Evolutionary conservation across 163 green algal species (phyloP).

Genomic region (Volvox carteri): DNA sequence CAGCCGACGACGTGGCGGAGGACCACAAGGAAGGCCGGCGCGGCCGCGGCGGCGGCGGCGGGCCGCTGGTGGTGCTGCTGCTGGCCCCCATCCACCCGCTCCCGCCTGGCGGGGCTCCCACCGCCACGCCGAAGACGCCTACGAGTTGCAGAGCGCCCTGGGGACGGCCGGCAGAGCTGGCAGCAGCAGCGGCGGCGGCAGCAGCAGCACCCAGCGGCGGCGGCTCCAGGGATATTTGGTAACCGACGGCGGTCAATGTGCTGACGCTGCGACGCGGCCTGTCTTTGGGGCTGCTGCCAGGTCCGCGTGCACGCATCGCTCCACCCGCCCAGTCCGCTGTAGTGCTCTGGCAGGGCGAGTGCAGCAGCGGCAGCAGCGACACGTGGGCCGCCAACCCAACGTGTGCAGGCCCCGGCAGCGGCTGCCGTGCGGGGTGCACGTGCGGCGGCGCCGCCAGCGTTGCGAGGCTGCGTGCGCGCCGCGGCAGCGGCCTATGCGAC

Average conservation of each 20-base stretch:
- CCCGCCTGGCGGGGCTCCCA: background rate
- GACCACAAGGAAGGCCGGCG: constrained; percentile 13
- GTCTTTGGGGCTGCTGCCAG: background rate
- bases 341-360: background rate
- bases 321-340: background rate
- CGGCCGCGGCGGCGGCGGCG: too few species aligned
- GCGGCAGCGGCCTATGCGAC: background rate
- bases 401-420: background rate
- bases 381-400: background rate
- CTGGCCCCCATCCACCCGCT: background rate
- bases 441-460: background rate
- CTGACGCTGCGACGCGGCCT: background rate
- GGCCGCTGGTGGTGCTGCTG: background rate
- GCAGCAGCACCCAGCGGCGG: background rate
- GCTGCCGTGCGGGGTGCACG: background rate
- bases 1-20: background rate
- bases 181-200: background rate
- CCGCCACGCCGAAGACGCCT: too few species aligned
- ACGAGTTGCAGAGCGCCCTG: too few species aligned
- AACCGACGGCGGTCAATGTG: background rate
- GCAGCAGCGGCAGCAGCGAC: constrained; percentile 22
- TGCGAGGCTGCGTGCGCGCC: constrained; percentile 1
- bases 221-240: background rate
- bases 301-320: background rate
- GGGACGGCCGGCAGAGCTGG: too few species aligned